These are phyloP conservation scores for Xylaria multiplex DNA, from an alignment of 2,329 filamentous ascomycete species.

Conservation along the genomic window DNA sequence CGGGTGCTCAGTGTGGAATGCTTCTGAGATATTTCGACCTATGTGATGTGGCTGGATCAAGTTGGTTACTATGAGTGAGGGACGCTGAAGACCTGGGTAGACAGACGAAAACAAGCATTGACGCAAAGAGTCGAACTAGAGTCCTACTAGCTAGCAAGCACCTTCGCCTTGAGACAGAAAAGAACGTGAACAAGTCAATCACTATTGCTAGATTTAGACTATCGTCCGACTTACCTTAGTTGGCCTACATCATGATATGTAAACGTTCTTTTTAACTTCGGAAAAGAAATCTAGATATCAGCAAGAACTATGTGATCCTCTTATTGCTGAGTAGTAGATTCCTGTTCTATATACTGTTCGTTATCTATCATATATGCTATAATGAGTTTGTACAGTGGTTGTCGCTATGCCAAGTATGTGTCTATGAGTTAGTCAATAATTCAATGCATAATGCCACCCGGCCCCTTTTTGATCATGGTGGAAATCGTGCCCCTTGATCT, in stretches of 20 bases:
- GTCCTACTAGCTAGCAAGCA: no score
- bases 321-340: not conserved
- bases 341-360: constrained; percentile 14
- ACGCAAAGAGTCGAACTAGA: not conserved
- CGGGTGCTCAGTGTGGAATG: not conserved
- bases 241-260: not conserved
- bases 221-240: not conserved
- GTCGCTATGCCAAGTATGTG: constrained; percentile 28
- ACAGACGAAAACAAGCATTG: not conserved
- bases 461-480: not conserved
- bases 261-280: not conserved
- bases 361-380: constrained; percentile 17
- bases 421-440: constrained; percentile 9
- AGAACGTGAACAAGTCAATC: not conserved
- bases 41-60: not conserved
- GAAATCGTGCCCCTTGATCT: not conserved
- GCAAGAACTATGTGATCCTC: not conserved
- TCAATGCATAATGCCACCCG: constrained; percentile 1
- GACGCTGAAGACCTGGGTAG: not conserved
- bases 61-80: not conserved
- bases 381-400: constrained; percentile 15
- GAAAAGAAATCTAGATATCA: not conserved
- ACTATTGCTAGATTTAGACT: not conserved
- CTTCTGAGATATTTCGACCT: not conserved
- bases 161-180: no score